A percentile compares a stretch with the other conserved stretches of the same genome.
Conservation (phyloP, 1,284 basidiomycete genomes). For the Sporisorium sorghi region DNA sequence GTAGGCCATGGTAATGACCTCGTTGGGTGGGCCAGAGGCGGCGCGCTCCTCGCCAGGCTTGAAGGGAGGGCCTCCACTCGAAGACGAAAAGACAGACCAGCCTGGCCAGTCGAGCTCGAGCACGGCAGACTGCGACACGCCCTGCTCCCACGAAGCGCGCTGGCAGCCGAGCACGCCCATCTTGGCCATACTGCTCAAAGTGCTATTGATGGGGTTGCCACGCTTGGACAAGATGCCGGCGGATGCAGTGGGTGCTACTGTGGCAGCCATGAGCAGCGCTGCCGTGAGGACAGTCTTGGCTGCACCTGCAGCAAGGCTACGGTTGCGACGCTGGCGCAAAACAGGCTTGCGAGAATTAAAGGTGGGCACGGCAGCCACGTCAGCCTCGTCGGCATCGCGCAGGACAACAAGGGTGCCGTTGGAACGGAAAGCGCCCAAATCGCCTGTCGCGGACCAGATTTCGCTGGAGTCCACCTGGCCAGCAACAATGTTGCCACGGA, state of each 20-base stretch:
- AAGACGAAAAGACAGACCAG: constrained; percentile 59
- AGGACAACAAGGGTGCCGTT: constrained; percentile 66
- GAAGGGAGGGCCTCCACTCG: constrained; percentile 47
- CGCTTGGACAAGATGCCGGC: constrained; percentile 23
- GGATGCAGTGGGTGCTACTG: constrained; percentile 11
- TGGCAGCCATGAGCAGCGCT: constrained; percentile 14
- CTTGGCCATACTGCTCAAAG: constrained; percentile 53
- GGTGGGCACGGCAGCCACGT: constrained; percentile 32
- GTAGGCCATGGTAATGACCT: constrained; percentile 58
- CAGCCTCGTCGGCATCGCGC: constrained; percentile 36
- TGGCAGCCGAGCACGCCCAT: constrained; percentile 56
- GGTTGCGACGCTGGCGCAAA: constrained; percentile 29
- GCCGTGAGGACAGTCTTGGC: constrained; percentile 25
- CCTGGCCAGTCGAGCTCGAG: constrained; percentile 58
- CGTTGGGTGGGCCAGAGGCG: constrained; percentile 28
- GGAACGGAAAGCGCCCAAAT: constrained; percentile 59
- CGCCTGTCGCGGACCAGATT: constrained; percentile 57
- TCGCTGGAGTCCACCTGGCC: constrained; percentile 2
- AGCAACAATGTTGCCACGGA: constrained; percentile 56
- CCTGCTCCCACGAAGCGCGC: constrained; percentile 67
- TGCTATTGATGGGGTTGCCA: constrained; percentile 48
- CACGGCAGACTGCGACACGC: constrained; percentile 60
- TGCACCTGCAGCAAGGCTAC: constrained; percentile 3
- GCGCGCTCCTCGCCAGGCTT: constrained; percentile 32
- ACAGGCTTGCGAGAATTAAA: constrained; percentile 39